Evolutionary conservation across 1,284 basidiomycete genomes (phyloP).

Genomic region (Cryptococcus hybrid): DNA sequence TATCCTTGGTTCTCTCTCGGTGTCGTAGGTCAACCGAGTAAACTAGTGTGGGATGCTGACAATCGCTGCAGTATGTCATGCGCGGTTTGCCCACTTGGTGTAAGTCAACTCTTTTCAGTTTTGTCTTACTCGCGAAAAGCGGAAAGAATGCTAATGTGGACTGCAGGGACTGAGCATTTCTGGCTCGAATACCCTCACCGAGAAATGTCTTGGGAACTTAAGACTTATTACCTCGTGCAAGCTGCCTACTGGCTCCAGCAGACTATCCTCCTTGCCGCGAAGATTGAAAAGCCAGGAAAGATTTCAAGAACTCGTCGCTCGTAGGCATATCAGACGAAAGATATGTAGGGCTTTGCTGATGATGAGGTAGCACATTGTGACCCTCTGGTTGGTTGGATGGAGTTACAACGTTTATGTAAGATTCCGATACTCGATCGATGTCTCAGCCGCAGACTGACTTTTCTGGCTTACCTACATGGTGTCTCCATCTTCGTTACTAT

Average conservation of each 20-base stretch:
- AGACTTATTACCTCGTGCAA: constrained; percentile 89
- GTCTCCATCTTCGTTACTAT: constrained; percentile 93
- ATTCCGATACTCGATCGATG: not conserved
- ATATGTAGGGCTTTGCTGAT: not conserved
- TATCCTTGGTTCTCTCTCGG: constrained; percentile 71
- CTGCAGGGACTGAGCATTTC: constrained; percentile 62
- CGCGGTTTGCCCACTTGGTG: constrained; percentile 79
- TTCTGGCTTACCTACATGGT: constrained; percentile 76
- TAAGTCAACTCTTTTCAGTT: too few relatives aligned
- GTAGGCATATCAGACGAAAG: too few relatives aligned
- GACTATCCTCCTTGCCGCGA: constrained; percentile 76
- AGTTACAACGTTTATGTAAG: constrained; percentile 73
- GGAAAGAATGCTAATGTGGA: too few relatives aligned
- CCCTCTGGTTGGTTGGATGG: constrained; percentile 94
- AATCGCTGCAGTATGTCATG: constrained; percentile 72
- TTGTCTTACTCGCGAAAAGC: constrained; percentile 14
- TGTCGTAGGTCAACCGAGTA: constrained; percentile 32
- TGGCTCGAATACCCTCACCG: constrained; percentile 87
- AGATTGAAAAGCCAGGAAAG: constrained; percentile 92
- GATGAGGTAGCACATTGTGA: constrained; percentile 68
- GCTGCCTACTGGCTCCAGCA: constrained; percentile 94
- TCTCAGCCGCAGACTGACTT: not conserved
- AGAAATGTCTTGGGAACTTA: constrained; percentile 82
- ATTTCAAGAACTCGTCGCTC: constrained; percentile 79
- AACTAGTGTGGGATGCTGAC: not conserved